Evolutionary conservation across 345 rosid species (phyloP).

Genomic region (Aurinia saxatilis): DNA sequence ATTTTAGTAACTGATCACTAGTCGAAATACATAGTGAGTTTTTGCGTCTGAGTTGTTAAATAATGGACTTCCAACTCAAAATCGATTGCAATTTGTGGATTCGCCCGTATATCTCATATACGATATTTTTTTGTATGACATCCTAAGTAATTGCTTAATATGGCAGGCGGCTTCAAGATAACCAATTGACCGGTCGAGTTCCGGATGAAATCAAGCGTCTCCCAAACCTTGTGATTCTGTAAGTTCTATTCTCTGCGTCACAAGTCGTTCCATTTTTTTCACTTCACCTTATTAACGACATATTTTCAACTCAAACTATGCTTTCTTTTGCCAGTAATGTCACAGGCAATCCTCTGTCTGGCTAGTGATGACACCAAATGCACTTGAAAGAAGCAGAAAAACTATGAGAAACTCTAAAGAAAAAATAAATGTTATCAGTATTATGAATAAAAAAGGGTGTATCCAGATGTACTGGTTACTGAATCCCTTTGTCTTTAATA

Average conservation of each 20-base stretch:
- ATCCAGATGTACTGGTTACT: too few species aligned
- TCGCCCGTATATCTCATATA: background rate
- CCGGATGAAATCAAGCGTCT: conserved; percentile 36
- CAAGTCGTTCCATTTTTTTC: too few species aligned
- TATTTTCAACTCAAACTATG: background rate
- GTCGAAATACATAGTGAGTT: background rate
- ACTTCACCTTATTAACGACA: background rate
- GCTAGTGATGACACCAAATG: conserved; percentile 89
- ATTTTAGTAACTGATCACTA: too few species aligned
- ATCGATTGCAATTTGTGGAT: background rate
- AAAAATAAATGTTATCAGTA: too few species aligned
- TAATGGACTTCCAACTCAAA: too few species aligned
- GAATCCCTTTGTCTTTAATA: too few species aligned
- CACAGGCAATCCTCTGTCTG: conserved; percentile 73
- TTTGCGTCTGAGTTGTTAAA: too few species aligned
- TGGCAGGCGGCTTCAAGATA: conserved; percentile 67
- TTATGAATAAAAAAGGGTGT: too few species aligned
- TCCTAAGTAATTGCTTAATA: conserved; percentile 6
- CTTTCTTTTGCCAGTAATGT: conserved; percentile 55
- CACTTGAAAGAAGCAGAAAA: conserved; percentile 31
- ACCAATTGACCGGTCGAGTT: conserved; percentile 68
- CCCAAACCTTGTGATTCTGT: conserved; percentile 31
- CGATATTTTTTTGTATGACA: background rate
- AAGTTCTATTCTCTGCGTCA: conserved; percentile 1
- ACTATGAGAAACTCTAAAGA: background rate